Percentiles rank a stretch among this genome's conserved stretches.
Evolutionary conservation across 768 basidiomycete species (phyloP).

Genomic region (Phallus indusiatus): DNA sequence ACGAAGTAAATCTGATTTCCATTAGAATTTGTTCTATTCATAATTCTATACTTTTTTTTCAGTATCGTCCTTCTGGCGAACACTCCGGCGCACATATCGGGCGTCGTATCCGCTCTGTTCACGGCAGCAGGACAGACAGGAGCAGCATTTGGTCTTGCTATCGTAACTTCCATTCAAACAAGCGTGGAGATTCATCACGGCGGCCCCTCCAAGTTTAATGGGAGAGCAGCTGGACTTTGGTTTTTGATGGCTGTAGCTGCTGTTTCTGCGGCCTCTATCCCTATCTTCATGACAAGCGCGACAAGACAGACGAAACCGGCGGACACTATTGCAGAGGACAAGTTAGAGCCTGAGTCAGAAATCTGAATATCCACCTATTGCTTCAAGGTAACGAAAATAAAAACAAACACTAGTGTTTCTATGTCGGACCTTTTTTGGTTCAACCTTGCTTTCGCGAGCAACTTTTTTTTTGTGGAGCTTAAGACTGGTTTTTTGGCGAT

Average conservation of each 20-base stretch:
- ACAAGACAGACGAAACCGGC: neutral
- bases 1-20: constrained; percentile 32
- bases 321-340: neutral
- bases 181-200: constrained; percentile 29
- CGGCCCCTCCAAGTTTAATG: constrained; percentile 24
- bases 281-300: constrained; percentile 20
- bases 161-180: constrained; percentile 38
- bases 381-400: too few relatives aligned
- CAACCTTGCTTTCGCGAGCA: too few relatives aligned
- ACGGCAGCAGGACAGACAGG: constrained; percentile 44
- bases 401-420: too few relatives aligned
- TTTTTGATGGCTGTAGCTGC: constrained; percentile 30
- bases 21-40: neutral
- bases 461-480: too few relatives aligned
- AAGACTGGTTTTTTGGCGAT: too few relatives aligned
- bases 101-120: constrained; percentile 46
- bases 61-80: constrained; percentile 45
- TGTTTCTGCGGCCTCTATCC: constrained; percentile 24
- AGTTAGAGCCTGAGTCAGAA: too few relatives aligned
- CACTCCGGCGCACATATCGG: constrained; percentile 39
- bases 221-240: constrained; percentile 33
- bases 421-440: too few relatives aligned
- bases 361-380: too few relatives aligned
- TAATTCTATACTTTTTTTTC: neutral
- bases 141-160: constrained; percentile 39